phyloP scores from a whole-genome alignment of 352 stramenopile genomes.

The Pythium grandisporangium region DNA sequence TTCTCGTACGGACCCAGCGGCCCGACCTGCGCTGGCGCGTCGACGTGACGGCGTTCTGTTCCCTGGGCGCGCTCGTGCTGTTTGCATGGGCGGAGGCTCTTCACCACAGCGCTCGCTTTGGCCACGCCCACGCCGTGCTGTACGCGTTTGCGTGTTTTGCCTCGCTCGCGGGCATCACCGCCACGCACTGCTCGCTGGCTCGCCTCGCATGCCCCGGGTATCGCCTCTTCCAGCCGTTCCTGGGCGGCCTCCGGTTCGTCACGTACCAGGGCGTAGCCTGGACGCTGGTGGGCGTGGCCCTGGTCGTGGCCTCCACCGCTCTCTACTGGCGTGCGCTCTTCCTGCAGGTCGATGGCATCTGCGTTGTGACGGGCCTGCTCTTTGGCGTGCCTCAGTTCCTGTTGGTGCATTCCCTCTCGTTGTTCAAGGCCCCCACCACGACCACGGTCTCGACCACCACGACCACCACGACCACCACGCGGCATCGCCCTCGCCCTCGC shows the following conservation, averaged over 20 bases:
- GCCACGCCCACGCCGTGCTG: slow-evolving; percentile 26
- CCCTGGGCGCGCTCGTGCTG: slow-evolving; percentile 15
- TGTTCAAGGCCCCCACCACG: slow-evolving; percentile 16
- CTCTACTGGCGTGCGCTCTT: slow-evolving; percentile 40
- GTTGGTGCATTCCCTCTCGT: slow-evolving; percentile 23
- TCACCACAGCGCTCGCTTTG: slow-evolving; percentile 13
- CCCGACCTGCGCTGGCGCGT: slow-evolving; percentile 18
- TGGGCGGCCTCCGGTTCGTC: slow-evolving; percentile 33
- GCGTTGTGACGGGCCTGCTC: slow-evolving; percentile 29
- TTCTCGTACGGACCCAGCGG: slow-evolving; percentile 11
- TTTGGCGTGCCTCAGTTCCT: slow-evolving; percentile 29
- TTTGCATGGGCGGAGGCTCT: slow-evolving; percentile 25
- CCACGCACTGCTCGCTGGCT: slow-evolving; percentile 26
- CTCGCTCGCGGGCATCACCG: slow-evolving; percentile 22
- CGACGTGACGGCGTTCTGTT: slow-evolving; percentile 18
- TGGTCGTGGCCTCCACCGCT: slow-evolving; percentile 25
- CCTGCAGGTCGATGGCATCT: slow-evolving; percentile 29
- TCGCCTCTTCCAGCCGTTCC: slow-evolving; percentile 33
- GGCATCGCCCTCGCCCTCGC: no score
- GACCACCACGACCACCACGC: neutral
- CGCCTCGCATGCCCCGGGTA: slow-evolving; percentile 27
- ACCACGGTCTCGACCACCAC: neutral
- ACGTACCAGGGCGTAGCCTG: slow-evolving; percentile 40
- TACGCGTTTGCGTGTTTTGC: slow-evolving; percentile 35
- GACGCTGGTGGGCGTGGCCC: slow-evolving; percentile 31